Evolutionary conservation across 2,329 filamentous ascomycete species (phyloP), one percentile per base, ranked within the genome.

Genomic region (Elsinoe batatas): DNA sequence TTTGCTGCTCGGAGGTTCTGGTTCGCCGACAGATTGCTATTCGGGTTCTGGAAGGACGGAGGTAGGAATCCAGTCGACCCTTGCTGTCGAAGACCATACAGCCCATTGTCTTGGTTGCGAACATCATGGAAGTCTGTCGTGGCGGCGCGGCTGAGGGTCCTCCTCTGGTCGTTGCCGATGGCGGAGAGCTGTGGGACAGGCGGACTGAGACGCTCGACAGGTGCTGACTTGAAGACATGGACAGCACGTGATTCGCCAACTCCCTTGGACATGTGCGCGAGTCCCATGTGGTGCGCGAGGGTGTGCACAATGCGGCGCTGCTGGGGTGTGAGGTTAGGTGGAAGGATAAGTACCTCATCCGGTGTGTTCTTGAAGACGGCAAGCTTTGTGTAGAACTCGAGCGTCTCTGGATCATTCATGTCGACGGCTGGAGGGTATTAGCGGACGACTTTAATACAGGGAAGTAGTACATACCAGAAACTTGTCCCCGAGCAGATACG

Each of bases 61-160:
- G 91, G 87, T 36, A 97, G 76, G n/a, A 91, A 90, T 30, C 79
- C 80, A 10, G 53, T 33, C 11, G 87, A 88, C 26, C 85, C 84
- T 62, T 91, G 88, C 60, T 91, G 83, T 18, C 87, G 84, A 58
- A 95, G 79, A 1, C 86, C 81, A 15, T 55, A 55, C 63, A 84
- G 83, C 1, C 85, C 81, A 64, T 84, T 84, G 17, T 83, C 84
- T 18, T 86, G 84, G 59, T 85, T 86, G 54, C 87, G 80, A 53
- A 87, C 82, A 60, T 90, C 86, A 61, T 88, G 90, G 70, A 97
- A 97, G 70, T 97, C 93, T 62, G 94, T 95, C 1, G 93, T 97
- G n/a, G 93, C 93, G 13, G 93, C 91, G 60, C 93, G 85, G 73
- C 90, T 95, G 35, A 98, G 76, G 3, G 85, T 87, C 58, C 91